Evolutionary conservation across 2,329 filamentous ascomycete genomes (phyloP).

Genomic region (Ceratocystis alfenasii): DNA sequence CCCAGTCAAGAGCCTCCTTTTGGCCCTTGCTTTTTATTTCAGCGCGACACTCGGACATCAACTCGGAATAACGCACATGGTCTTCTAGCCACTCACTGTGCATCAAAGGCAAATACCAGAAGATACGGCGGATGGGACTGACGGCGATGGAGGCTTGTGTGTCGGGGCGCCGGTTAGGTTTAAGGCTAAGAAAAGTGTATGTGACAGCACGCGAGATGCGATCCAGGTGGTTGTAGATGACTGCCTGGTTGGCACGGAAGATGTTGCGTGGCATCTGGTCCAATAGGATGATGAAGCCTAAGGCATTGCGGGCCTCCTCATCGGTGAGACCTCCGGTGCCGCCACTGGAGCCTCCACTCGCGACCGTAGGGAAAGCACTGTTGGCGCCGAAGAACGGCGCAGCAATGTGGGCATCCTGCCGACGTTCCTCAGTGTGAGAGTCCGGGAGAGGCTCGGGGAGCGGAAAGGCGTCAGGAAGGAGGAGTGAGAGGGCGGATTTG

Average conservation of each 20-base stretch:
- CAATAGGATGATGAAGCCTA: slow-evolving; percentile 45
- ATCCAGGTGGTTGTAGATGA: slow-evolving; percentile 46
- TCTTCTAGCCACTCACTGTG: slow-evolving; percentile 42
- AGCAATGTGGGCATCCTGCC: slow-evolving; percentile 13
- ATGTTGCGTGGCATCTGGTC: slow-evolving; percentile 54
- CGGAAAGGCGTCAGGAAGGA: slow-evolving; percentile 25
- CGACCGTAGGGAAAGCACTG: slow-evolving; percentile 2
- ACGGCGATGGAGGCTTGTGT: slow-evolving; percentile 27
- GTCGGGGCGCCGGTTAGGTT: slow-evolving; percentile 22
- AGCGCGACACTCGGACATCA: slow-evolving; percentile 27
- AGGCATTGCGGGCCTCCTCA: slow-evolving; percentile 29
- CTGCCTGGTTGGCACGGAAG: slow-evolving; percentile 39
- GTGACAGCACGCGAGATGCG: slow-evolving; percentile 39
- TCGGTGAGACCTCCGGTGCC: slow-evolving; percentile 8
- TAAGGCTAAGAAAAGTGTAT: slow-evolving; percentile 26
- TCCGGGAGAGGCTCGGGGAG: slow-evolving; percentile 25
- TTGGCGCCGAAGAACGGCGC: slow-evolving; percentile 17
- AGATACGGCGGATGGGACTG: slow-evolving; percentile 35
- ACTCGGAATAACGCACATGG: slow-evolving; percentile 33
- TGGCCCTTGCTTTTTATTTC: slow-evolving; percentile 28
- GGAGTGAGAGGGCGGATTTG: slow-evolving; percentile 3
- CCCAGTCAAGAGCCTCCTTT: slow-evolving; percentile 24
- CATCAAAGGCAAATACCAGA: slow-evolving; percentile 50
- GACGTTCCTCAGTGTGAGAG: slow-evolving; percentile 17
- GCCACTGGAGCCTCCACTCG: not conserved